These are phyloP conservation scores for Avicennia marina DNA, from an alignment of 257 asterid genomes.

Conservation along the genomic window DNA sequence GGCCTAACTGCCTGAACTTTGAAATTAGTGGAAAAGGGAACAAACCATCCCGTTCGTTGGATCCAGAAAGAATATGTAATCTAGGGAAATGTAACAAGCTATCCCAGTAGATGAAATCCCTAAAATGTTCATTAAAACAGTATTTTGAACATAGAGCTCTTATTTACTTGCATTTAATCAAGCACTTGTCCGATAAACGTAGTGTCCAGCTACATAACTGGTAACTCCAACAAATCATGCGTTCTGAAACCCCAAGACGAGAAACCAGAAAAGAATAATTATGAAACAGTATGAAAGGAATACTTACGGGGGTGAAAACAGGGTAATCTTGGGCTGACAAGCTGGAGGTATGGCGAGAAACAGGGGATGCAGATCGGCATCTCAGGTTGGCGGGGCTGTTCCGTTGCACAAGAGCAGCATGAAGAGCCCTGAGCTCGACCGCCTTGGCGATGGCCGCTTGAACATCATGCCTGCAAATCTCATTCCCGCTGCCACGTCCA, in stretches of 20 bases:
- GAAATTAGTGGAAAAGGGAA: too few species aligned
- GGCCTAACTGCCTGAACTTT: not conserved
- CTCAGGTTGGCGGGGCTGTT: constrained; percentile 41
- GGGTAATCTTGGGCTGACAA: constrained; percentile 90
- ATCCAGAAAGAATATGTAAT: too few species aligned
- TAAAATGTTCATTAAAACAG: too few species aligned
- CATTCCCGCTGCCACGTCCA: constrained; percentile 17
- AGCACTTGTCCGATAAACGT: too few species aligned
- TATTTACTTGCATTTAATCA: too few species aligned
- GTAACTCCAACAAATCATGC: too few species aligned
- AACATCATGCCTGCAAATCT: constrained; percentile 45
- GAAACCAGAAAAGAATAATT: too few species aligned
- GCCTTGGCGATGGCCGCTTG: constrained; percentile 79
- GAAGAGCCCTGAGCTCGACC: constrained; percentile 87
- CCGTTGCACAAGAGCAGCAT: constrained; percentile 74
- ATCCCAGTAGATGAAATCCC: too few species aligned
- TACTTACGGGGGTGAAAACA: constrained; percentile 85
- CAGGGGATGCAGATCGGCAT: constrained; percentile 59
- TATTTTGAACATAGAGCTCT: too few species aligned
- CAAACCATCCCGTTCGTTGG: too few species aligned
- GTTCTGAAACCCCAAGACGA: too few species aligned
- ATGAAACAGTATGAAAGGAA: not conserved
- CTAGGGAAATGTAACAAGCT: too few species aligned
- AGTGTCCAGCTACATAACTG: not conserved
- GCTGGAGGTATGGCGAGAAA: constrained; percentile 46